Evolutionary conservation across 2,329 filamentous ascomycete species (phyloP).

Genomic region (Colletotrichum euphorbiae): DNA sequence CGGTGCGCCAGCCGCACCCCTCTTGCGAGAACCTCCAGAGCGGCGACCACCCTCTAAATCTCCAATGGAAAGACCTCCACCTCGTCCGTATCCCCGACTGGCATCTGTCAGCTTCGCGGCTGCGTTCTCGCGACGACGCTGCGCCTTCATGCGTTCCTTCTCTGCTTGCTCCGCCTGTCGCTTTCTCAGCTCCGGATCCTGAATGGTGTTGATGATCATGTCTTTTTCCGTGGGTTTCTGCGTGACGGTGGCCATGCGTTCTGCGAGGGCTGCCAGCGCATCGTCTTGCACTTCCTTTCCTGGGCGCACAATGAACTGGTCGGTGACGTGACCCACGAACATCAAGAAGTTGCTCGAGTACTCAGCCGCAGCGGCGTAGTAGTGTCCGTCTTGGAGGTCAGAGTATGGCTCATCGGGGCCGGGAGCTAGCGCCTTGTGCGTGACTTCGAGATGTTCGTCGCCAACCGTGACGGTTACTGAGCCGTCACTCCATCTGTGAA

Average conservation of each 20-base stretch:
- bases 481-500: conserved; percentile 84
- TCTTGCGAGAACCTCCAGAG: conserved; percentile 63
- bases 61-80: conserved; percentile 72
- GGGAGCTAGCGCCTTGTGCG: conserved; percentile 76
- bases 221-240: conserved; percentile 67
- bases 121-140: conserved; percentile 75
- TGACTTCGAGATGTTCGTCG: conserved; percentile 80
- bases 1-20: conserved; percentile 60
- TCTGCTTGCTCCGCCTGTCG: conserved; percentile 79
- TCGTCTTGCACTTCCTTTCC: conserved; percentile 77
- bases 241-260: conserved; percentile 73
- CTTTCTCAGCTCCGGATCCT: conserved; percentile 81
- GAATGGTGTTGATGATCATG: conserved; percentile 76
- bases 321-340: conserved; percentile 80
- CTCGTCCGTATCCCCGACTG: conserved; percentile 60
- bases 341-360: conserved; percentile 75
- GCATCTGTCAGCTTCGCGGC: conserved; percentile 70
- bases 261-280: conserved; percentile 75
- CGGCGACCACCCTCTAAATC: conserved; percentile 74
- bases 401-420: conserved; percentile 69
- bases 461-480: conserved; percentile 81
- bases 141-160: conserved; percentile 76
- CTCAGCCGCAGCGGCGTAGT: conserved; percentile 80
- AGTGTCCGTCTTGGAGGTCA: conserved; percentile 77
- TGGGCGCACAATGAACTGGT: conserved; percentile 76